Evolutionary conservation across 192 early-diverging fungal genomes (phyloP).

Genomic region (Dissophora globulifera): DNA sequence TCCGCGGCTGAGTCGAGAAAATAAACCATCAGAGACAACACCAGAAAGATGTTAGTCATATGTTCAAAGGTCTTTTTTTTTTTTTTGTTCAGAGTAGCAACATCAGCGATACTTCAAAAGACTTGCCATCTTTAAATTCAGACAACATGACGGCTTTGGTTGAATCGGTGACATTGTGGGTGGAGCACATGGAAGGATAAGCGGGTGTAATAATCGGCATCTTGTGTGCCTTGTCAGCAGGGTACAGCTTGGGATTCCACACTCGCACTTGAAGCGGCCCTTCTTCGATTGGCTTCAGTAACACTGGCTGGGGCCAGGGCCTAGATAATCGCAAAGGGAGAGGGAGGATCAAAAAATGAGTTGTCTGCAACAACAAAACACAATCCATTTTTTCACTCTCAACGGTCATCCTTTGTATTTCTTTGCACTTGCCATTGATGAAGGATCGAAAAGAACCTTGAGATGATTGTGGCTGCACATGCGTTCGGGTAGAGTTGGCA

Average conservation of each 20-base stretch:
- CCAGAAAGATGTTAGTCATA: too few relatives aligned
- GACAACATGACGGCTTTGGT: conserved; percentile 84
- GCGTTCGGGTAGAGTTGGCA: conserved; percentile 98
- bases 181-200: conserved; percentile 98
- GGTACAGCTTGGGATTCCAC: conserved; percentile 95
- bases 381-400: too few relatives aligned
- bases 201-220: conserved; percentile 99
- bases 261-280: conserved; percentile 88
- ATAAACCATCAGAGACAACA: too few relatives aligned
- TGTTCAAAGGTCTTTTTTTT: too few relatives aligned
- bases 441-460: conserved; percentile 90
- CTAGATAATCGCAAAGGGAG: too few relatives aligned
- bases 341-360: too few relatives aligned
- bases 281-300: conserved; percentile 88
- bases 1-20: conserved; percentile 69
- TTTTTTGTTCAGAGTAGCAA: too few relatives aligned
- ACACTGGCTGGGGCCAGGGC: conserved; percentile 93
- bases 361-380: too few relatives aligned
- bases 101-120: neutral
- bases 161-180: conserved; percentile 94
- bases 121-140: conserved; percentile 79
- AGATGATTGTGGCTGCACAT: conserved; percentile 85
- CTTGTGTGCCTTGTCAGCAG: conserved; percentile 79
- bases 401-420: neutral
- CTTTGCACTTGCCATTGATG: conserved; percentile 70